Conservation (phyloP, 1,139 yeast genomes). For the Kodamaea derodonti region DNA sequence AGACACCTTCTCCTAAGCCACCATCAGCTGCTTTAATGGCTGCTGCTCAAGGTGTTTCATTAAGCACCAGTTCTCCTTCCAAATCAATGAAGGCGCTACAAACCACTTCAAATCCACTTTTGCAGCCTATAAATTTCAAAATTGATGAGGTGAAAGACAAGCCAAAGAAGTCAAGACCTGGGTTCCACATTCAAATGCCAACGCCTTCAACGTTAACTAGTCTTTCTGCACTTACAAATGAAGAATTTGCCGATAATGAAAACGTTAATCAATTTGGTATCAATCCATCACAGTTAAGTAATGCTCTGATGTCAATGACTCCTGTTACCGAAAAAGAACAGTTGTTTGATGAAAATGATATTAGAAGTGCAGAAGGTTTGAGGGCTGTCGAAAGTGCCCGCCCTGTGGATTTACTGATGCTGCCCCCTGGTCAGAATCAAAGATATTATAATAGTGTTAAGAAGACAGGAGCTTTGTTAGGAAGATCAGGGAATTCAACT, state of each 20-base stretch:
- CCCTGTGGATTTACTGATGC: conserved; percentile 1
- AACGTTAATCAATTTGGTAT: conserved; percentile 66
- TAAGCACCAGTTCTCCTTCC: conserved; percentile 38
- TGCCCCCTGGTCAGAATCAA: neutral
- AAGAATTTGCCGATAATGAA: conserved; percentile 21
- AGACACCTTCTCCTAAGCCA: conserved; percentile 42
- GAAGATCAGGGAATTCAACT: conserved; percentile 7
- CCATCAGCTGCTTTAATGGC: conserved; percentile 18
- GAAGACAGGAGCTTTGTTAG: conserved; percentile 7
- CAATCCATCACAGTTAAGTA: conserved; percentile 47
- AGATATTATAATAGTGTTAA: conserved; percentile 5
- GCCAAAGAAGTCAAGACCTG: conserved; percentile 27
- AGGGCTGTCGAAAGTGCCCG: neutral
- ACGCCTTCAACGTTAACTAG: conserved; percentile 37
- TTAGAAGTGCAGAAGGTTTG: neutral
- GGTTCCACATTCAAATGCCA: conserved; percentile 48
- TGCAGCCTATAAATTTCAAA: conserved; percentile 60
- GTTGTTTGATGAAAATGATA: conserved; percentile 5
- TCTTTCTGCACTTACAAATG: conserved; percentile 35
- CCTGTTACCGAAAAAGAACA: conserved; percentile 63
- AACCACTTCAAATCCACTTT: conserved; percentile 39
- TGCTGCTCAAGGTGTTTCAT: neutral
- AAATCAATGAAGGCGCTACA: conserved; percentile 56
- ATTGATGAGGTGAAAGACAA: conserved; percentile 8
- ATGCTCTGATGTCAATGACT: conserved; percentile 65